A percentile compares a stretch with the other conserved stretches of the same genome.
Conservation (phyloP, 2,329 filamentous ascomycete genomes). For the Beauveria bassiana region DNA sequence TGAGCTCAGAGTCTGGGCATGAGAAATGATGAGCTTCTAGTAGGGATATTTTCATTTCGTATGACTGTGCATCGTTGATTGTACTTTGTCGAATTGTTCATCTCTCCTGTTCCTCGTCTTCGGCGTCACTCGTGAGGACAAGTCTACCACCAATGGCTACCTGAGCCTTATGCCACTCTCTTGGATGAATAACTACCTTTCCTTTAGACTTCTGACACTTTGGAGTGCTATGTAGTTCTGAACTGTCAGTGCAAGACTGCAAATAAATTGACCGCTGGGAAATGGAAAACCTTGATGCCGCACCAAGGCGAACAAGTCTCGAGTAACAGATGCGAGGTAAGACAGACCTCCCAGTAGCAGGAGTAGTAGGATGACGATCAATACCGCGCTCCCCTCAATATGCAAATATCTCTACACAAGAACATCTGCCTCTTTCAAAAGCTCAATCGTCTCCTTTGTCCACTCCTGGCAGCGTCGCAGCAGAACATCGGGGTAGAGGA, state of each 20-base stretch:
- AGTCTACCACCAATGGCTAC: no score
- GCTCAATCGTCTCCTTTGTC: not conserved
- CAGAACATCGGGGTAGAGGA: not conserved
- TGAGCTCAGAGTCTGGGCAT: not conserved
- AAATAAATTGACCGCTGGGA: not conserved
- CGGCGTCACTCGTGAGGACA: no score
- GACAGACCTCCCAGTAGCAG: conserved; percentile 12
- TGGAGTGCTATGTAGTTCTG: no score
- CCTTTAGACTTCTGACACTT: no score
- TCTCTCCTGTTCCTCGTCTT: no score
- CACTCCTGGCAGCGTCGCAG: not conserved
- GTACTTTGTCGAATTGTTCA: no score
- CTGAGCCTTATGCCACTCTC: no score
- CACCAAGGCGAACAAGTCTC: conserved; percentile 12
- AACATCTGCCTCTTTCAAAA: not conserved
- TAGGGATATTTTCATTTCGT: no score
- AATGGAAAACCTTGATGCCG: conserved; percentile 9
- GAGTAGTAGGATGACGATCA: conserved; percentile 6
- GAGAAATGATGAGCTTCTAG: no score
- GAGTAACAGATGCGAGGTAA: conserved; percentile 11
- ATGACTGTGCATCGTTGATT: no score
- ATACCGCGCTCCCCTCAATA: not conserved
- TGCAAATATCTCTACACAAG: not conserved
- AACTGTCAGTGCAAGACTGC: no score
- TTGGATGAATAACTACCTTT: no score